phyloP scores from a whole-genome alignment of 2,329 filamentous ascomycete genomes.

The Sporothrix luriei region DNA sequence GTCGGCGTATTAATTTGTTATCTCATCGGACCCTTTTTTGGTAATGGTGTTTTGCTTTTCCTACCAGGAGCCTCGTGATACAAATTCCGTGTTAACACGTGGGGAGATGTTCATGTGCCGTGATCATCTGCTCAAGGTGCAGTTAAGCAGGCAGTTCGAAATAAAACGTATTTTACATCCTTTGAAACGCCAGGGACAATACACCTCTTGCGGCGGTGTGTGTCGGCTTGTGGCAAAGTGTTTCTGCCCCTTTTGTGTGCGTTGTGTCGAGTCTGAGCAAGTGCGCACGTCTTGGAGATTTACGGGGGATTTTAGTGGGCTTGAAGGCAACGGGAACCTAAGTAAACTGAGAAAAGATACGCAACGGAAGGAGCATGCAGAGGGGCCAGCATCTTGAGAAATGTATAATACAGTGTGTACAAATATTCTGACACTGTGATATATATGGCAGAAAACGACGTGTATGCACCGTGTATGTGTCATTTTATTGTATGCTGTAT shows the following conservation, averaged over 20 bases:
- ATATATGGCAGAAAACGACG: too few relatives aligned
- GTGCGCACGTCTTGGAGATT: not conserved
- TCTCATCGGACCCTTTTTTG: not conserved
- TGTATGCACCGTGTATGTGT: too few relatives aligned
- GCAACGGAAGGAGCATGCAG: not conserved
- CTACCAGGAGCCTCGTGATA: not conserved
- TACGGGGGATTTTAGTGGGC: not conserved
- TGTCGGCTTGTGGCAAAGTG: not conserved
- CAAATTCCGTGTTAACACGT: not conserved
- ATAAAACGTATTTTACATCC: not conserved
- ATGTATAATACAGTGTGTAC: not conserved
- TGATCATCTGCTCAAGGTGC: not conserved
- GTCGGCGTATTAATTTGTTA: too few relatives aligned
- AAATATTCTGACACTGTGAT: not conserved
- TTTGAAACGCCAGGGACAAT: not conserved
- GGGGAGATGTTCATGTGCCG: not conserved
- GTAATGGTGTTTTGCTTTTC: not conserved
- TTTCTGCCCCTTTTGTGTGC: slow-evolving; percentile 10
- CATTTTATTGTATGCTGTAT: too few relatives aligned
- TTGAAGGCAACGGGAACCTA: too few relatives aligned
- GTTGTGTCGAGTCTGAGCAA: not conserved
- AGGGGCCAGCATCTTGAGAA: not conserved
- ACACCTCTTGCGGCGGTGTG: not conserved
- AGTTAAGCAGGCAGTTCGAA: not conserved
- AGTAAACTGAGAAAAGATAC: slow-evolving; percentile 22